Evolutionary conservation across 2,329 filamentous ascomycete species (phyloP), one percentile per base, ranked within the genome.

Genomic region (Ampelomyces quisqualis): DNA sequence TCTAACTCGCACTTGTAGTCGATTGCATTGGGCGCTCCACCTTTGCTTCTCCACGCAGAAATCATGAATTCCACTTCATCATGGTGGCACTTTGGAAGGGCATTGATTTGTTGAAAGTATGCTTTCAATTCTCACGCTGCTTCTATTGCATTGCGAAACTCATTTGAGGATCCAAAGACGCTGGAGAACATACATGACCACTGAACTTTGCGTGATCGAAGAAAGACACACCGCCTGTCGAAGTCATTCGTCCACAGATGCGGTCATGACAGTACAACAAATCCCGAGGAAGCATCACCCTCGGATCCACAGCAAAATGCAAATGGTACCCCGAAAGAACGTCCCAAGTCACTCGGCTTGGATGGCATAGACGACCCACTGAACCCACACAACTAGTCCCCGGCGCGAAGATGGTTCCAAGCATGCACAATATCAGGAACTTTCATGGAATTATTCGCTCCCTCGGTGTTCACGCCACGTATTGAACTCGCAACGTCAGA

Each of bases 361-460:
- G 46, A 47, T 9, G 31, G 40, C 3, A 27, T 42, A 4, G 40
- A 42, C 5, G 44, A 49, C 24, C 27, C 45, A 28, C 38, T 49
- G 2, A 54, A 54, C 10, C 39, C 45, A 7, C 43, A 51, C n/a
- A 45, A 52, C 18, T 54, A 43, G 48, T 34, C 42, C 7, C 6
- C 22, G 18, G 32, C 35, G 9, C 36, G 49, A 15, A 52, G 45
- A 28, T 47, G 35, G 40, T 54, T 39, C 17, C 43, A 49, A 11
- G 48, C 41, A 4, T 45, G 36, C 24, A 50, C 40, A 2, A 47
- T 52, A 2, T 44, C 46, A 2, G 43, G 37, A 8, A 34, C 42
- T 3, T 41, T 54, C 1, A 39, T 52, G 7, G 40, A 38, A n/a
- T 42, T 39, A 1, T 40, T 55, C 22, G 42, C 49, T 3, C 21